A percentile compares a stretch with the other conserved stretches of the same genome.
These are phyloP conservation scores for Cyclotella baltica DNA, from an alignment of 108 stramenopile genomes.

Conservation along the genomic window DNA sequence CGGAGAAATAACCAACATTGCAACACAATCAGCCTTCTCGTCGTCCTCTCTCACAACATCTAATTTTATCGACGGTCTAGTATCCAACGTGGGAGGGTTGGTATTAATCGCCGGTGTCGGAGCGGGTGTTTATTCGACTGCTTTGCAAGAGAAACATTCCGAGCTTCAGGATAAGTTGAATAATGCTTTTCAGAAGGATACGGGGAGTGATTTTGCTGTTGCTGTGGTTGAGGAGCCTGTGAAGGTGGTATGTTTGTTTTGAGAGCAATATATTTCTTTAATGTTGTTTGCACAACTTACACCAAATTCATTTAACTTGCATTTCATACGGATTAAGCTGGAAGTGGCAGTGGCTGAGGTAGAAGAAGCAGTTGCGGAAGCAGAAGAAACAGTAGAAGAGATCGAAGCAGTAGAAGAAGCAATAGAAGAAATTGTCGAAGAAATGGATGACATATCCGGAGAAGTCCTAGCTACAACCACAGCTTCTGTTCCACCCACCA, in stretches of 20 bases:
- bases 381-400: neutral
- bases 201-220: slow-evolving; percentile 5
- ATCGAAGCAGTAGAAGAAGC: neutral
- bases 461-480: neutral
- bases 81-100: slow-evolving; percentile 3
- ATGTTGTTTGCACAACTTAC: neutral
- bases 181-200: neutral
- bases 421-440: slow-evolving; percentile 12
- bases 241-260: slow-evolving; percentile 7
- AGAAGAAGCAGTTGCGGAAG: neutral
- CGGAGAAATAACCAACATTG: neutral
- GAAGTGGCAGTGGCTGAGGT: neutral
- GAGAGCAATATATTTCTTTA: neutral
- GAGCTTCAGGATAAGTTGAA: slow-evolving; percentile 4
- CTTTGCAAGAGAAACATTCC: slow-evolving; percentile 8
- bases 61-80: slow-evolving; percentile 4
- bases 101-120: slow-evolving; percentile 8
- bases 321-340: neutral
- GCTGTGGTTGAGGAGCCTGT: neutral
- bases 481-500: slow-evolving; percentile 10
- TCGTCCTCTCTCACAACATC: slow-evolving; percentile 15
- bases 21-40: slow-evolving; percentile 7
- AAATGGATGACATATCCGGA: neutral
- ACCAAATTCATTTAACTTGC: neutral
- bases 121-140: slow-evolving; percentile 6